Evolutionary conservation across 441 rosid species (phyloP).

Genomic region (Theobroma grandiflorum): DNA sequence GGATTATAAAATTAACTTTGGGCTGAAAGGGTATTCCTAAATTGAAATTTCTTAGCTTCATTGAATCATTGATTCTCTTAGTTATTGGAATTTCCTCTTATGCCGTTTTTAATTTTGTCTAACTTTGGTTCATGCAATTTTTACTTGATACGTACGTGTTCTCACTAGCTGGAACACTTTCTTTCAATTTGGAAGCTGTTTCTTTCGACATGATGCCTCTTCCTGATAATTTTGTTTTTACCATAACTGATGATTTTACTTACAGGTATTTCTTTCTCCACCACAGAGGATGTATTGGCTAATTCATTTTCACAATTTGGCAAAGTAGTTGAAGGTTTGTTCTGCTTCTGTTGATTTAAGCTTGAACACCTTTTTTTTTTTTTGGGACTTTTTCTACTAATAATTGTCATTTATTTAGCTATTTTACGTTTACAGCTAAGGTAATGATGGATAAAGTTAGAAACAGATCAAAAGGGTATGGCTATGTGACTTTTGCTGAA

Average conservation of each 20-base stretch:
- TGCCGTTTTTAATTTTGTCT: background rate
- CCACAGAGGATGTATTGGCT: slow-evolving; percentile 48
- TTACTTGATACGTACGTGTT: background rate
- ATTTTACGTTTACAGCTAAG: slow-evolving; percentile 47
- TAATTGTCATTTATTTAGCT: background rate
- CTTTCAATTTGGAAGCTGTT: background rate
- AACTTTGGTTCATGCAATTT: background rate
- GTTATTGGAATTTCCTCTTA: too few species aligned
- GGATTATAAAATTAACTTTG: background rate
- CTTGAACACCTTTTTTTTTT: background rate
- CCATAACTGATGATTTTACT: background rate
- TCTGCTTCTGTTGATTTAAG: background rate
- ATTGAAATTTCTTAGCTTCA: background rate
- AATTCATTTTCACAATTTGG: slow-evolving; percentile 67
- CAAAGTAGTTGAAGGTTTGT: slow-evolving; percentile 53
- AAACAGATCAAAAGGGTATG: slow-evolving; percentile 64
- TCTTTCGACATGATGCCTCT: background rate
- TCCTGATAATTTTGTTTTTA: background rate
- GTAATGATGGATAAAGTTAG: slow-evolving; percentile 47
- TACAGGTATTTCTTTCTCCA: slow-evolving; percentile 61
- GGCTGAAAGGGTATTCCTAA: background rate
- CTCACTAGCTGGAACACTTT: background rate
- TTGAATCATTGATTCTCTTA: background rate
- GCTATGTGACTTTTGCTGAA: slow-evolving; percentile 58
- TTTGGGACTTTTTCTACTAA: background rate